Base-by-base conservation (phyloP, 495 filamentous ascomycete species). In the Penicillium odoratum region DNA sequence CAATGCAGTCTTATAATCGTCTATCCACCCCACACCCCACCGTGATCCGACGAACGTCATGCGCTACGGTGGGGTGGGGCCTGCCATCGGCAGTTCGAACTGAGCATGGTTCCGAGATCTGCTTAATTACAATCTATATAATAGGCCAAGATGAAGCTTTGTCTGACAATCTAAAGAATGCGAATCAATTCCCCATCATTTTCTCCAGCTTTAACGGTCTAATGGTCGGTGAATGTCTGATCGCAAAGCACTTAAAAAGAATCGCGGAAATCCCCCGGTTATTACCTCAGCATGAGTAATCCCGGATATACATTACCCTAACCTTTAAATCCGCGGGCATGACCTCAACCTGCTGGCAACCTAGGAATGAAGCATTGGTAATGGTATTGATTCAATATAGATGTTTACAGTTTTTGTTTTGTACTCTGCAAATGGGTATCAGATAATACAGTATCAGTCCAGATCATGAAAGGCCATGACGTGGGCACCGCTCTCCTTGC, bases 391-490 rank as follows among this genome's bases (percentile, higher is more conserved):
- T 36, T 26, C n/a, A 18, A 10, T n/a, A 33, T 26, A 21, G 21
- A 21, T 30, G 6, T 33, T 28, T 29, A 25, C 4, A 6, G 30
- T 6, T 18, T 21, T 36, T 55, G 25, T n/a, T 46, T 48, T 16
- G 50, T 50, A 16, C 15, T 56, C 30, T 54, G 58, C 56, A 61
- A 36, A 51, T 58, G 68, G 65, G 64, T 70, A 70, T 71, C 65
- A 70, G 52, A 53, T 59, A 61, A 45, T 53, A 40, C 53, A 59
- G 54, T 36, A 57, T 75, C 67, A 89, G 73, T 87, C 86, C 67
- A 91, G 56, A 54, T 87, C 88, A 56, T 79, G 75, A 62, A 91
- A 88, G 33, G 77, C 82, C 65, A 87, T 75, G 44, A 89, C 77
- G 42, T 86, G 80, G 53, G 83, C 80, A 60, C 77, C 83, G 31